Evolutionary conservation across 345 rosid species (phyloP).

Genomic region (Brassica juncea): DNA sequence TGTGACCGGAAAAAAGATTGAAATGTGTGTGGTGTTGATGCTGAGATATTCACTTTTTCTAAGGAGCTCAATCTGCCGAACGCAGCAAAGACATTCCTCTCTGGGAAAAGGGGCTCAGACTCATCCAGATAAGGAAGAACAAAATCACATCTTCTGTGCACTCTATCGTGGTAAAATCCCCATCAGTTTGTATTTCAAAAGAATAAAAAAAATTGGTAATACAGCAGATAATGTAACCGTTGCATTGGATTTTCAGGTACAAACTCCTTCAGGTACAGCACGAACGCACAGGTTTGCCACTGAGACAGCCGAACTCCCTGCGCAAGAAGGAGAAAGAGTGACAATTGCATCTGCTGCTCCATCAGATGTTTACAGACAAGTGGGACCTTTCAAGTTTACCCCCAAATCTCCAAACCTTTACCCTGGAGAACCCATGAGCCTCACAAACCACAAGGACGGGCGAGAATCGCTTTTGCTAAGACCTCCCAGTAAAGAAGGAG

Average conservation of each 20-base stretch:
- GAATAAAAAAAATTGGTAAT: not conserved
- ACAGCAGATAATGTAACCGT: not conserved
- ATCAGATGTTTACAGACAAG: conserved; percentile 63
- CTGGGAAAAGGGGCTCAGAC: conserved; percentile 87
- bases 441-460: conserved; percentile 83
- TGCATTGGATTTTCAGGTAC: conserved; percentile 54
- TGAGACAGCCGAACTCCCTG: conserved; percentile 86
- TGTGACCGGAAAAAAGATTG: conserved; percentile 13
- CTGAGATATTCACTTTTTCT: conserved; percentile 91
- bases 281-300: conserved; percentile 92
- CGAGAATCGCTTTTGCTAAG: conserved; percentile 64
- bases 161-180: conserved; percentile 75
- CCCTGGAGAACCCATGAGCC: conserved; percentile 89
- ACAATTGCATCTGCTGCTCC: conserved; percentile 91
- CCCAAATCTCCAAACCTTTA: conserved; percentile 75
- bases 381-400: conserved; percentile 79
- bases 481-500: conserved; percentile 75
- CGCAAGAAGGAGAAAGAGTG: conserved; percentile 95
- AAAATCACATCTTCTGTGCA: conserved; percentile 75
- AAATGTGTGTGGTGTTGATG: conserved; percentile 74
- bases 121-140: conserved; percentile 71
- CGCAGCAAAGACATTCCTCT: conserved; percentile 98
- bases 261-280: conserved; percentile 83
- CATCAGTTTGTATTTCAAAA: not conserved
- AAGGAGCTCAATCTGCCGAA: conserved; percentile 99